phyloP scores from a whole-genome alignment of 345 rosid genomes.

The Euclidium syriacum region DNA sequence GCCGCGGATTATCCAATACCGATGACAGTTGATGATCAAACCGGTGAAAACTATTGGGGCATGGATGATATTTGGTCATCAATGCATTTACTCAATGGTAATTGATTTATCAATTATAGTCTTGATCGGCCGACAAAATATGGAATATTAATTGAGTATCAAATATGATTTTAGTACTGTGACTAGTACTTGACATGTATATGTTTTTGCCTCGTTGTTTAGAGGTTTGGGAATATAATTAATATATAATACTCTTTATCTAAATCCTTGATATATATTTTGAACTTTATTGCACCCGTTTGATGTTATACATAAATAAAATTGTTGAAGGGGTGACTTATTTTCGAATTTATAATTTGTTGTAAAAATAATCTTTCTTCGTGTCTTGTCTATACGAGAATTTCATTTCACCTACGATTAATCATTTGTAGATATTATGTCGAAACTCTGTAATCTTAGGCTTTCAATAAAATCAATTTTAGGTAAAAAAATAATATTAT shows the following conservation, averaged over 20 bases:
- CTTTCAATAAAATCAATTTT: too few species aligned
- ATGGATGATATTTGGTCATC: slow-evolving; percentile 82
- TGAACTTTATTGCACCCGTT: background rate
- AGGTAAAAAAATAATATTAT: too few species aligned
- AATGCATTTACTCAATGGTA: slow-evolving; percentile 62
- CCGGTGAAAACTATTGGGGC: slow-evolving; percentile 68
- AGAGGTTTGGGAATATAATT: slow-evolving; percentile 27
- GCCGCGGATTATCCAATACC: slow-evolving; percentile 23
- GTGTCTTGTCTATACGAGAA: background rate
- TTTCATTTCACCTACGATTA: background rate
- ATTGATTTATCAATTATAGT: slow-evolving; percentile 13
- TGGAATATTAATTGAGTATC: slow-evolving; percentile 21
- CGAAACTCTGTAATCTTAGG: too few species aligned
- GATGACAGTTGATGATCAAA: slow-evolving; percentile 33
- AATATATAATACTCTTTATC: background rate
- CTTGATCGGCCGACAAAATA: background rate
- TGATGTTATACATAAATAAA: slow-evolving; percentile 27
- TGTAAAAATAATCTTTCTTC: background rate
- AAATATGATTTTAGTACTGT: slow-evolving; percentile 17
- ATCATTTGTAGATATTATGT: background rate
- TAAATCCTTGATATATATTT: slow-evolving; percentile 15
- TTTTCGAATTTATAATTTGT: background rate
- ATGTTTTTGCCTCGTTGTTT: slow-evolving; percentile 30
- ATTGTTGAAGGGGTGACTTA: background rate
- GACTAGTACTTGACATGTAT: slow-evolving; percentile 30